Evolutionary conservation across 2,329 filamentous ascomycete species (phyloP).

Genomic region (Dryadomyces quercus-mongolicae): DNA sequence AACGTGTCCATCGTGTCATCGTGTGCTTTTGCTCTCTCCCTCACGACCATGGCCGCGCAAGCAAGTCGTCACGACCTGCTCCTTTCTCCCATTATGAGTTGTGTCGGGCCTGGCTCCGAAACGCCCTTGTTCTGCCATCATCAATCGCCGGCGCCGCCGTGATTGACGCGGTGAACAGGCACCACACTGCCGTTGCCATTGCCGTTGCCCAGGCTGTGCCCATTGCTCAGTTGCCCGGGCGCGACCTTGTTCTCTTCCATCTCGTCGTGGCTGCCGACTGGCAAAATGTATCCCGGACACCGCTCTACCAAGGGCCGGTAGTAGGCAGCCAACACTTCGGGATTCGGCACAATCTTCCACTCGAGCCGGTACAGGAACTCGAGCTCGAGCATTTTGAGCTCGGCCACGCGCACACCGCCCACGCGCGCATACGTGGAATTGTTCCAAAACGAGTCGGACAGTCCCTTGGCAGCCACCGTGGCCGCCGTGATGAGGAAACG

Average conservation of each 20-base stretch:
- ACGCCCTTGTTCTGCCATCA: background rate
- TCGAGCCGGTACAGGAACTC: slow-evolving; percentile 88
- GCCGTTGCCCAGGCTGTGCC: background rate
- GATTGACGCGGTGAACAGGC: background rate
- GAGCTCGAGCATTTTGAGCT: slow-evolving; percentile 81
- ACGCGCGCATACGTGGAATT: slow-evolving; percentile 93
- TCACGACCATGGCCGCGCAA: too few relatives aligned
- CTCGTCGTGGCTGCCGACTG: slow-evolving; percentile 23
- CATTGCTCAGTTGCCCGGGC: background rate
- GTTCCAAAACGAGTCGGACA: slow-evolving; percentile 97
- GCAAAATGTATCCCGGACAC: slow-evolving; percentile 41
- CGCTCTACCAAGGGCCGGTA: slow-evolving; percentile 75
- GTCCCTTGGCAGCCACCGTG: slow-evolving; percentile 88
- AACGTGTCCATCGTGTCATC: too few relatives aligned
- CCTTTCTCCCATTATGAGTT: background rate
- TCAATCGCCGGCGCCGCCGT: background rate
- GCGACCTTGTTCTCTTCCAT: slow-evolving; percentile 17
- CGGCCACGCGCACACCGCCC: slow-evolving; percentile 79
- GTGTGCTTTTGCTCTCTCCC: too few relatives aligned
- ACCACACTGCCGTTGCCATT: background rate
- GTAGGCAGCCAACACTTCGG: slow-evolving; percentile 86
- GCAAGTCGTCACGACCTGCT: background rate
- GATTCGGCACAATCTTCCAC: slow-evolving; percentile 94
- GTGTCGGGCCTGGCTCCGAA: background rate
- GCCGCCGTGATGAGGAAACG: slow-evolving; percentile 93